phyloP scores from a whole-genome alignment of 1,284 basidiomycete species.

The Ustilago loliicola region DNA sequence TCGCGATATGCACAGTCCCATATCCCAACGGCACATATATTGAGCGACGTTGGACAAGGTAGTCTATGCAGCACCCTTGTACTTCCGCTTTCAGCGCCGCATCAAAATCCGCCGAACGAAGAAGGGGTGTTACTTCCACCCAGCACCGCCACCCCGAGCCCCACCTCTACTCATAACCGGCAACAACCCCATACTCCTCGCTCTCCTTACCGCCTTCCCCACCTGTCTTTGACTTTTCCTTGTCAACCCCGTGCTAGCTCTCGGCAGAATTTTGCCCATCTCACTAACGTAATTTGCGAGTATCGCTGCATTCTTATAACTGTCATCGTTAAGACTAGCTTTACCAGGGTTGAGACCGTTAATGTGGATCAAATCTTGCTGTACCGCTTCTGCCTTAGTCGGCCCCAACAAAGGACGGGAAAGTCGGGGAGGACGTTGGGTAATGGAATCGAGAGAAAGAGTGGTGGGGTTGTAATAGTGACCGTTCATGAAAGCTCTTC shows the following conservation, averaged over 20 bases:
- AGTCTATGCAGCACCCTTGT: no score
- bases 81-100: no score
- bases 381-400: slow-evolving; percentile 43
- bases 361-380: slow-evolving; percentile 75
- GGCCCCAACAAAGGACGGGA: slow-evolving; percentile 61
- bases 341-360: slow-evolving; percentile 70
- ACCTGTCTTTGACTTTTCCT: slow-evolving; percentile 83
- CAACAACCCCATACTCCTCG: slow-evolving; percentile 92
- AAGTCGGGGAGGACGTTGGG: slow-evolving; percentile 18
- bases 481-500: slow-evolving; percentile 51
- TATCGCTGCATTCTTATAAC: slow-evolving; percentile 79
- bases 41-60: no score
- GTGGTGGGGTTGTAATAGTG: slow-evolving; percentile 64
- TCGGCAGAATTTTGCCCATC: slow-evolving; percentile 85
- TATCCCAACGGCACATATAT: no score
- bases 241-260: slow-evolving; percentile 82
- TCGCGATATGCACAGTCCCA: no score
- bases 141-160: slow-evolving; percentile 37
- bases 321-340: slow-evolving; percentile 68
- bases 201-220: slow-evolving; percentile 88
- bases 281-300: slow-evolving; percentile 80
- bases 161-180: slow-evolving; percentile 72
- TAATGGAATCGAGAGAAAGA: slow-evolving; percentile 41
- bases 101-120: no score
- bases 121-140: slow-evolving; percentile 56